Percentiles rank a stretch among this genome's conserved stretches.
Evolutionary conservation across 1,284 basidiomycete genomes (phyloP).

Genomic region (Tylopilus sp.): DNA sequence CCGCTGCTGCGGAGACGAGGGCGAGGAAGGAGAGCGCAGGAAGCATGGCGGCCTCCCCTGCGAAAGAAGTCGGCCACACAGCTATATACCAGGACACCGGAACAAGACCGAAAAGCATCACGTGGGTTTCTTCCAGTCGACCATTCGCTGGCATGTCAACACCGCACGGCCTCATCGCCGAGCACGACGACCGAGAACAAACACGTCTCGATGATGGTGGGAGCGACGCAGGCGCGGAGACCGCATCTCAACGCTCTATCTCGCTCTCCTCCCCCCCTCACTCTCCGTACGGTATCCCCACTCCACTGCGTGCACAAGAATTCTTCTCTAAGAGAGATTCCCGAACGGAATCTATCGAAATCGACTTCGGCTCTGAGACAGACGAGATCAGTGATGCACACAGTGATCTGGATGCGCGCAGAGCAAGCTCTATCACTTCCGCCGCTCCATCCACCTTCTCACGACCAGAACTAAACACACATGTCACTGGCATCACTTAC

Average conservation of each 20-base stretch:
- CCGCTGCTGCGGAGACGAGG: constrained; percentile 27
- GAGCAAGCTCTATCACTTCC: constrained; percentile 59
- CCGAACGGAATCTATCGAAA: constrained; percentile 56
- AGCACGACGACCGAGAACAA: constrained; percentile 16
- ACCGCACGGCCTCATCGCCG: constrained; percentile 12
- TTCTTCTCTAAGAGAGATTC: constrained; percentile 54
- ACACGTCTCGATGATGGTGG: constrained; percentile 25
- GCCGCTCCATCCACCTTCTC: constrained; percentile 52
- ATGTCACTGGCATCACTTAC: constrained; percentile 53
- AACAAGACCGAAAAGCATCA: no score
- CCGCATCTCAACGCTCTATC: constrained; percentile 80
- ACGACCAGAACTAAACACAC: constrained; percentile 47
- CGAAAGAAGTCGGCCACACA: no score
- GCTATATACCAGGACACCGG: no score
- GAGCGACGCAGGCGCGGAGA: constrained; percentile 65
- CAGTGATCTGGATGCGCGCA: constrained; percentile 38
- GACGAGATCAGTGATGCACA: constrained; percentile 59
- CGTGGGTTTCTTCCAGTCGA: no score
- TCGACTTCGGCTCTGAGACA: constrained; percentile 58
- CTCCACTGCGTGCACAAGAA: constrained; percentile 46
- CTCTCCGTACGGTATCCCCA: constrained; percentile 51
- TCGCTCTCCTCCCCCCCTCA: constrained; percentile 67
- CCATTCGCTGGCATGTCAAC: no score
- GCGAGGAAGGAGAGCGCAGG: constrained; percentile 23
- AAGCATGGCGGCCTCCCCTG: constrained; percentile 20